Percentiles rank a stretch among this genome's conserved stretches.
Evolutionary conservation across 2,329 filamentous ascomycete genomes (phyloP).

Genomic region (Penicillium occitanis): DNA sequence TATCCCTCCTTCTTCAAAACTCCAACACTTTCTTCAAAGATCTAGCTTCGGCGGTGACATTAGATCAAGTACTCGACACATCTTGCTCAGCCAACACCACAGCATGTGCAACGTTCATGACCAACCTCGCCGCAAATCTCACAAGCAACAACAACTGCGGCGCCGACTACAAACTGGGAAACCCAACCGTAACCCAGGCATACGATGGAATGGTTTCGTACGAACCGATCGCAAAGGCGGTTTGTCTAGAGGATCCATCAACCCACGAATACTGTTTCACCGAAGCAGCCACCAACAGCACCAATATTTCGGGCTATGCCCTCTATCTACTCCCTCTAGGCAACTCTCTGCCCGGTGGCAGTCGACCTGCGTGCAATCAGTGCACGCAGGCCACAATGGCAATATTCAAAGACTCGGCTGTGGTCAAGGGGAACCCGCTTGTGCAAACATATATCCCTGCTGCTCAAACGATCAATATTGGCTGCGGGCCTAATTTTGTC

Average conservation of each 20-base stretch:
- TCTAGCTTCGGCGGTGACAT: slow-evolving; percentile 66
- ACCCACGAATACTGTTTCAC: slow-evolving; percentile 74
- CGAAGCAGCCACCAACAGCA: slow-evolving; percentile 75
- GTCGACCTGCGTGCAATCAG: slow-evolving; percentile 69
- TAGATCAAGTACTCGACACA: slow-evolving; percentile 75
- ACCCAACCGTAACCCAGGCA: slow-evolving; percentile 70
- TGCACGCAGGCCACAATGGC: slow-evolving; percentile 81
- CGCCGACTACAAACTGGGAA: slow-evolving; percentile 65
- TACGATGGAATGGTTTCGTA: slow-evolving; percentile 77
- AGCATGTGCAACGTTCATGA: slow-evolving; percentile 66
- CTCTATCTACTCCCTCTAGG: slow-evolving; percentile 86
- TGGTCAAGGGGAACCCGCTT: slow-evolving; percentile 65
- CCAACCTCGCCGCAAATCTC: slow-evolving; percentile 64
- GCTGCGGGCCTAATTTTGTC: slow-evolving; percentile 58
- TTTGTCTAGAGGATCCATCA: slow-evolving; percentile 69
- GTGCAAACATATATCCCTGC: slow-evolving; percentile 68
- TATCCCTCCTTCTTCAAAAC: slow-evolving; percentile 82
- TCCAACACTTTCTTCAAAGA: slow-evolving; percentile 82
- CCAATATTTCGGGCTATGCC: slow-evolving; percentile 69
- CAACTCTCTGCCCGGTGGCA: slow-evolving; percentile 63
- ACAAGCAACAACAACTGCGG: slow-evolving; percentile 65
- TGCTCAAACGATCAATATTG: slow-evolving; percentile 69
- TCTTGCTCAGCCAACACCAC: slow-evolving; percentile 69
- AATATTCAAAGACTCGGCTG: slow-evolving; percentile 69
- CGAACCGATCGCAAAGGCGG: slow-evolving; percentile 72